A percentile compares a stretch with the other conserved stretches of the same genome.
Evolutionary conservation across 129 eudicot genomes (phyloP).

Genomic region (Lactuca saligna): DNA sequence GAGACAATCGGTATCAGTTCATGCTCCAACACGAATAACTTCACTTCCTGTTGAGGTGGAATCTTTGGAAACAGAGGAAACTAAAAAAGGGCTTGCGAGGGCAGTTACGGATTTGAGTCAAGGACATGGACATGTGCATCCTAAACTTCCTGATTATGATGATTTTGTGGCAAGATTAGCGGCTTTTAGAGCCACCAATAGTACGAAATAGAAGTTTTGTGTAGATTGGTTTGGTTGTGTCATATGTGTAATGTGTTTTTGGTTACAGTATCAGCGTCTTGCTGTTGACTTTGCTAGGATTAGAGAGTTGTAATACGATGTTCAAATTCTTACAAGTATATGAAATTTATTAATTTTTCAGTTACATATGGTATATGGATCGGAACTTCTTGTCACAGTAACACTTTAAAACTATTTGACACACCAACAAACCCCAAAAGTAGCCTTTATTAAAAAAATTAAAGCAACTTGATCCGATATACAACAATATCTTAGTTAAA

Average conservation of each 20-base stretch:
- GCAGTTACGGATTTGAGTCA: slow-evolving; percentile 37
- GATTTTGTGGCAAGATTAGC: slow-evolving; percentile 70
- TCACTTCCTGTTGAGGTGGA: slow-evolving; percentile 48
- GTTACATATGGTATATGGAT: neutral
- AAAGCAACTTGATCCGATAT: too few relatives aligned
- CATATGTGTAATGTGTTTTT: neutral
- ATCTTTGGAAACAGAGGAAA: slow-evolving; percentile 21
- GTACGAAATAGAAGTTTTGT: slow-evolving; percentile 5
- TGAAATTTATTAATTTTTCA: neutral
- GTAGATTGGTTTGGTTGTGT: neutral
- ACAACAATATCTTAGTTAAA: too few relatives aligned
- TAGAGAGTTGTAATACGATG: slow-evolving; percentile 2
- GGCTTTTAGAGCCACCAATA: slow-evolving; percentile 35
- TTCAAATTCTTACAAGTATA: neutral
- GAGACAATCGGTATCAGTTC: slow-evolving; percentile 27
- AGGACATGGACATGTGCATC: slow-evolving; percentile 48
- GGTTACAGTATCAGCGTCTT: slow-evolving; percentile 23
- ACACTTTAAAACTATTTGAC: too few relatives aligned
- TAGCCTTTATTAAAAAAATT: too few relatives aligned
- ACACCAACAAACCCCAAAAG: too few relatives aligned
- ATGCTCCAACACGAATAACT: slow-evolving; percentile 29
- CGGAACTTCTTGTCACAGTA: neutral
- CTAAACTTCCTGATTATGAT: slow-evolving; percentile 76
- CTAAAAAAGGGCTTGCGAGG: slow-evolving; percentile 37
- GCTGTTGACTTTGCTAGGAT: slow-evolving; percentile 3